These are phyloP conservation scores for Sanghuangporus baumii DNA, from an alignment of 1,284 basidiomycete species.

Conservation along the genomic window DNA sequence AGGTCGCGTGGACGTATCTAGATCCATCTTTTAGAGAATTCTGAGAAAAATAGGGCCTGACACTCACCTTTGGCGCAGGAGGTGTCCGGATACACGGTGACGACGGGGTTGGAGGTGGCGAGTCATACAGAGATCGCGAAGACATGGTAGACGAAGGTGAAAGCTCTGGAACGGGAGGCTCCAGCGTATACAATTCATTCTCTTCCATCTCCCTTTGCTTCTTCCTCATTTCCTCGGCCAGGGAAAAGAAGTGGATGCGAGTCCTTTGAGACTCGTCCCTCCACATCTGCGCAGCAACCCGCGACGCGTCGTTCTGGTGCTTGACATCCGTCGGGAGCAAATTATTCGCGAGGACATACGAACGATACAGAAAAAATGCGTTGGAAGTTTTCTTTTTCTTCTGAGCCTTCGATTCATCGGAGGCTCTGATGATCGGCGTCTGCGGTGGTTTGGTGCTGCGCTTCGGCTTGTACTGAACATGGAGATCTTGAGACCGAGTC, in stretches of 20 bases:
- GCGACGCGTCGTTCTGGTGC: slow-evolving; percentile 13
- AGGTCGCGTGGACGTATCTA: neutral
- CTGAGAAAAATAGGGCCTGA: too few species aligned
- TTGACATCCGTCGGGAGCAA: slow-evolving; percentile 4
- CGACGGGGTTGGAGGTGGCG: neutral
- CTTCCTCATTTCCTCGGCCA: slow-evolving; percentile 6
- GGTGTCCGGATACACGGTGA: neutral
- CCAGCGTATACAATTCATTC: neutral
- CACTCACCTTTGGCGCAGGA: neutral
- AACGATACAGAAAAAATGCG: slow-evolving; percentile 12
- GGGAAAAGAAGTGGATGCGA: neutral
- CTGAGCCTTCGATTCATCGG: neutral
- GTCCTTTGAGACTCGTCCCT: neutral
- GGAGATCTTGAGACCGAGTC: neutral
- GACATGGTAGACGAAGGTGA: neutral
- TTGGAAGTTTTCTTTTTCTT: slow-evolving; percentile 10
- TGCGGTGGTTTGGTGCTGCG: neutral
- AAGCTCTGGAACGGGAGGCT: neutral
- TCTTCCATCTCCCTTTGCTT: neutral
- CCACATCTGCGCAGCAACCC: slow-evolving; percentile 1
- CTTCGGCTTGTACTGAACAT: neutral
- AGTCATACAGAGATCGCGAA: neutral
- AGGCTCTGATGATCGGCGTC: neutral
- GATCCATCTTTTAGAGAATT: neutral
- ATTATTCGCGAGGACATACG: slow-evolving; percentile 5